Conservation (phyloP, 2,329 filamentous ascomycete genomes). For the Verticillium nubilum region DNA sequence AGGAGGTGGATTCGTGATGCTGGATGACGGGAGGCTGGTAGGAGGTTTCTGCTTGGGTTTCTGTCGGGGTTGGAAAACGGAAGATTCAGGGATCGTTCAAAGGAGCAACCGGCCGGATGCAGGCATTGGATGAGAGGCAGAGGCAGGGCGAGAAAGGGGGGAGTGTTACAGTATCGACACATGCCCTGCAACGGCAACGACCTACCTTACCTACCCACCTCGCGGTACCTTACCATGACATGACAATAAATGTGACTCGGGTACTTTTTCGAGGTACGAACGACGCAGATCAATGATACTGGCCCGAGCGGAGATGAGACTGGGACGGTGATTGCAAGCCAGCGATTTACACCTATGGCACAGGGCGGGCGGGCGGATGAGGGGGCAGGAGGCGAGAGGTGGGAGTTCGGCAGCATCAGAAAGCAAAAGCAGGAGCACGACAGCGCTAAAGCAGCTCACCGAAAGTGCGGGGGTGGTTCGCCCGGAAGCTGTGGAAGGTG, state of each 20-base stretch:
- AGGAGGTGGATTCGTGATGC: neutral
- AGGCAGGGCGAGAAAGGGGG: neutral
- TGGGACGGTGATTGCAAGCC: neutral
- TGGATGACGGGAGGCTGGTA: neutral
- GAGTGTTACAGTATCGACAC: neutral
- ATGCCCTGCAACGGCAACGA: neutral
- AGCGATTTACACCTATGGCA: no score
- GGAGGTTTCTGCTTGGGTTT: neutral
- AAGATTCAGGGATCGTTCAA: neutral
- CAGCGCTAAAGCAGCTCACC: neutral
- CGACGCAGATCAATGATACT: no score
- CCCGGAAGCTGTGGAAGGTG: neutral
- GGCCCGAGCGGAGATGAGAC: neutral
- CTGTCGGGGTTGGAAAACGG: neutral
- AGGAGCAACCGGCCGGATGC: neutral
- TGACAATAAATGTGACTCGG: neutral
- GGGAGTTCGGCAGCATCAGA: neutral
- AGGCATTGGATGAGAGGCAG: neutral
- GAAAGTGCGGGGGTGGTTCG: neutral
- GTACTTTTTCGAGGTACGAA: neutral
- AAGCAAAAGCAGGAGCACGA: neutral
- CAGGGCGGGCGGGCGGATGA: neutral
- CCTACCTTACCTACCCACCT: neutral
- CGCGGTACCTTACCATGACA: neutral
- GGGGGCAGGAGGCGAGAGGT: neutral